Evolutionary conservation across 805 yeast species (phyloP), one percentile per base, ranked within the genome.

Genomic region (Starmerella vaccinii): DNA sequence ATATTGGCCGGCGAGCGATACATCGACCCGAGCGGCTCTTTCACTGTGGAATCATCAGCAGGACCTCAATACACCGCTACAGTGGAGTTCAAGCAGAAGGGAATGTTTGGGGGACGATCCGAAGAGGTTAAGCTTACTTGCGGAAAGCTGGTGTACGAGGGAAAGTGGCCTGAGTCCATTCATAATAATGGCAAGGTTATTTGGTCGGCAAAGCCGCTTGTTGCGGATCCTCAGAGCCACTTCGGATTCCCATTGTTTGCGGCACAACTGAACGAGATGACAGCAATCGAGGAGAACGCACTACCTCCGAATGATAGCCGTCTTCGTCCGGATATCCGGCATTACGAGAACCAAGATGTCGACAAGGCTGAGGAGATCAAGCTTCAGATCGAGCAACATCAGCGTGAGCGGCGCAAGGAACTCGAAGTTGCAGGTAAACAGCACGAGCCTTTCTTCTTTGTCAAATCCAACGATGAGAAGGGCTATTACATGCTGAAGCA

Each of bases 1-100:
- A 74, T 92, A 43, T 79, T 92, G 60, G 95, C 97, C 1, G 97
- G 98, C 23, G 98, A 92, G 61, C 84, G 87, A 64, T 92, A 89
- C 65, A 73, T 86, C 13, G 98, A 92, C 63, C 98, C 98, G 1
- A 71, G 75, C 2, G 80, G 85, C 16, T 66, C 79, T 2, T 72
- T 86, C 53, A 77, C 81, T 0, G 72, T 92, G 2, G 74, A 76
- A 42, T 77, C 88, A 2, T 77, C 86, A 2, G 70, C 69, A n/a
- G 94, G 94, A 0, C 24, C 24, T 5, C 43, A 46, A 3, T 71
- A 74, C 37, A 77, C 72, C 54, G 85, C 95, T 0, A 72, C 75
- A 2, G 80, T 85, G 18, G 82, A 77, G 47, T 92, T 85, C 70
- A 82, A 86, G 53, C 73, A 80, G 42, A 83, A 88, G 22, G 89